Evolutionary conservation across 2,329 filamentous ascomycete species (phyloP), one percentile per base, ranked within the genome.

Genomic region (Pseudogymnoascus sp.): DNA sequence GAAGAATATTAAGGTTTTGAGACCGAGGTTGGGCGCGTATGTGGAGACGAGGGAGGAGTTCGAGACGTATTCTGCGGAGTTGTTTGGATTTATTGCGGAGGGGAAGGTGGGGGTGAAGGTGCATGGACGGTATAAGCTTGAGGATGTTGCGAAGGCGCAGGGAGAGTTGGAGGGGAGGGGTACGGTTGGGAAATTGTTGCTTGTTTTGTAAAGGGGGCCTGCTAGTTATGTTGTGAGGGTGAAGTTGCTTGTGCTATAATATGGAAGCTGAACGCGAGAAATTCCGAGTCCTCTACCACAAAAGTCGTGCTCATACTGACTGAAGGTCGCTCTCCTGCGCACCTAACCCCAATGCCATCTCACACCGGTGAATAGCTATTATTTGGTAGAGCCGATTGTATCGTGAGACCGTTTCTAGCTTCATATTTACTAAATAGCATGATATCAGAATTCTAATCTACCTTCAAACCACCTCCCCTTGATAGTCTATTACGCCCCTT

Each of bases 171-270:
- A 96, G 76, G 83, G 89, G 43, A 81, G 92, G 69, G 90, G 88
- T 79, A 95, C 91, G 1, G 90, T 86, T 9, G 93, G 93, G 16
- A 96, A 96, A 79, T 75, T 96, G 65, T 74, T 97, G 62, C 74
- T 96, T 70, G 87, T 87, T 76, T 82, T 85, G 55, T 87, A 75
- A 49, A 49, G n/a, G 38, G 21, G n/a, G 33, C 5, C 59, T 58
- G 33, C 2, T 43, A 21, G 1, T 16, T 18, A 11, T 21, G 12
- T 31, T 14, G 23, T 16, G 28, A 14, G 23, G 23, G n/a, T 4
- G 9, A 55, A 33, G 23, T 38, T 52, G 25, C 25, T 31, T 52
- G 23, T 55, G 28, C n/a, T 55, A 55, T 55, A 33, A 55, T 55
- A 33, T 55, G 11, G 45, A 55, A 18, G 11, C 2, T 18, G n/a